Base-by-base conservation (phyloP, 2,329 filamentous ascomycete genomes). In the Stagonosporopsis tanaceti region DNA sequence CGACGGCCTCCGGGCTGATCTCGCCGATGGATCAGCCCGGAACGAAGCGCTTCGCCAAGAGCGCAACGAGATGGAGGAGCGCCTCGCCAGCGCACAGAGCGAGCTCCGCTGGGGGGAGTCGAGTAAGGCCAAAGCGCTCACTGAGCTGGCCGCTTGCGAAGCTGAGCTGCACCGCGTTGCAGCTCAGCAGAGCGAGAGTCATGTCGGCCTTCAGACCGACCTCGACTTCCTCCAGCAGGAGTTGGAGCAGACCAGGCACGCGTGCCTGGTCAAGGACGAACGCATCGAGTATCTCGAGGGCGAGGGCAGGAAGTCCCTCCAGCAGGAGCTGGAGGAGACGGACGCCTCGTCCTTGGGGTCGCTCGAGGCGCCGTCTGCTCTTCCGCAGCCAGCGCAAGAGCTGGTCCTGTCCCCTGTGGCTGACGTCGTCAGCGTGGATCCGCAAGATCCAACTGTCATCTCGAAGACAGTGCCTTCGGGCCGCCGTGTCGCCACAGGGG, bases 221-320 rank as follows among this genome's bases (percentile, higher is more conserved):
- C 8, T 45, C 4, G 39, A 55, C 5, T n/a, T 12, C 2, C 9
- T 25, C 2, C 1, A 8, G 0, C 9, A 30, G 2, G 12, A 20
- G 14, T 4, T 30, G 4, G 8, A 17, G 0, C 34, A 47, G 2
- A 27, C 41, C 12, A 42, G 6, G 3, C 28, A 28, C 8, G 1
- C 6, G 0, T 7, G 48, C 5, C 30, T 28, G 1, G 2, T 27
- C 9, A 42, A 28, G 11, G 32, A 44, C 6, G 44, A 37, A 17
- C 38, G 24, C n/a, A 54, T 54, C 25, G 30, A 15, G 12, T 15
- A 24, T 3, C 52, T 55, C 3, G 34, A 55, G 45, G 39, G 15
- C 6, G 38, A 44, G 3, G 47, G 7, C 30, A 32, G 30, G 30
- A 22, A 2, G 2, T 54, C 51, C 1, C 28, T 54, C 2, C 22